Evolutionary conservation across 164 flowering plant genomes (phyloP).

Genomic region (Berberis vulgaris): DNA sequence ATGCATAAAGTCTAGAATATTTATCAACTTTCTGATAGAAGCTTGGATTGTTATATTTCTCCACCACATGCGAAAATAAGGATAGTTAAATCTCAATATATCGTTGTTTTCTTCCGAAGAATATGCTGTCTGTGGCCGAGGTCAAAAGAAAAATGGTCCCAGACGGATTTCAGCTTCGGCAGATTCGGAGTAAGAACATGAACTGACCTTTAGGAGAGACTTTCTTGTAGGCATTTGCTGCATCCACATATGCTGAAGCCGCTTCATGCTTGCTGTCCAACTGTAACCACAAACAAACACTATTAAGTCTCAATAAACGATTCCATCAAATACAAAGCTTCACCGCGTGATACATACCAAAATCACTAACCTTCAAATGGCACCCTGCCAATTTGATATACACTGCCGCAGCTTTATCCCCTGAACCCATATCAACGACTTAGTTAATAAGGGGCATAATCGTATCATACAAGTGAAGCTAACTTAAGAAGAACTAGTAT

Average conservation of each 20-base stretch:
- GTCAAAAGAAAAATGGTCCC: no score
- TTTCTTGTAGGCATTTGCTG: constrained; percentile 51
- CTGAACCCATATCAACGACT: constrained; percentile 7
- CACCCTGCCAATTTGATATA: constrained; percentile 32
- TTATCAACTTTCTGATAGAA: no score
- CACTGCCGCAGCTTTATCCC: constrained; percentile 34
- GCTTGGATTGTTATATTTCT: no score
- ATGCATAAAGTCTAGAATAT: no score
- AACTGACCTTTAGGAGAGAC: constrained; percentile 28
- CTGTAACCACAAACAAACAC: constrained; percentile 16
- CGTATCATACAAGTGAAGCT: not conserved
- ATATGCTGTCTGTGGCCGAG: no score
- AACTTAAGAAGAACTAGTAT: not conserved
- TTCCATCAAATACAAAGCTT: no score
- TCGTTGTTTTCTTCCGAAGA: no score
- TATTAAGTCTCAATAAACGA: not conserved
- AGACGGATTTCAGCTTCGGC: no score
- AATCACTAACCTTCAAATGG: constrained; percentile 25
- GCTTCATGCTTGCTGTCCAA: constrained; percentile 59
- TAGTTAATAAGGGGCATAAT: not conserved
- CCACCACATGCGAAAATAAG: no score
- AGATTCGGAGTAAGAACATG: not conserved
- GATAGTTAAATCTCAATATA: no score
- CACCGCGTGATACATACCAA: not conserved
- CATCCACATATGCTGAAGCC: constrained; percentile 50